Evolutionary conservation across 1,284 basidiomycete species (phyloP).

Genomic region (Cutaneotrichosporon cavernicola): DNA sequence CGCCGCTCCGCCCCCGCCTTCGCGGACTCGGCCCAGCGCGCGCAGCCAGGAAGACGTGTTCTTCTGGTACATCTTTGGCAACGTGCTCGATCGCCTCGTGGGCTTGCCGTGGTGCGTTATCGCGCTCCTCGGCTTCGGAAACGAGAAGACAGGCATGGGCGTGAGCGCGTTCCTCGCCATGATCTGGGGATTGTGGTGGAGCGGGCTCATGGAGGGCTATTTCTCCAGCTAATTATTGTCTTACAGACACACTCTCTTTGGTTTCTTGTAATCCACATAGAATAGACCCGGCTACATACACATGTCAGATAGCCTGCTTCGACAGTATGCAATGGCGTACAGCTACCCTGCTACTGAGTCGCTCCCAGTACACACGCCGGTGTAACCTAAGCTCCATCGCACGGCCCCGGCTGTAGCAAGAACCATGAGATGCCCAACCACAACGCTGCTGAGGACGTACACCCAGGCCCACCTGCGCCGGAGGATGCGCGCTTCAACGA

Average conservation of each 20-base stretch:
- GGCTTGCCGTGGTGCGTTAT: constrained; percentile 47
- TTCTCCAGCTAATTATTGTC: background rate
- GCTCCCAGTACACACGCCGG: constrained; percentile 22
- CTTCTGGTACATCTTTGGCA: constrained; percentile 34
- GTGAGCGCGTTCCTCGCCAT: constrained; percentile 45
- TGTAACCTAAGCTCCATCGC: constrained; percentile 58
- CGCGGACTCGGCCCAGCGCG: constrained; percentile 30
- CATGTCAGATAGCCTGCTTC: background rate
- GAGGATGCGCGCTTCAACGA: constrained; percentile 71
- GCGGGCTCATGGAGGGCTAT: constrained; percentile 26
- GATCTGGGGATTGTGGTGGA: constrained; percentile 49
- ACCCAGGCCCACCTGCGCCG: constrained; percentile 57
- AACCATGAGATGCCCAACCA: constrained; percentile 68
- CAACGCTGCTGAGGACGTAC: constrained; percentile 70
- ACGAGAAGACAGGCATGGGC: constrained; percentile 42
- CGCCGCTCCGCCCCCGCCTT: constrained; percentile 32
- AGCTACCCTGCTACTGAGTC: background rate
- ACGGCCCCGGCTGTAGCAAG: constrained; percentile 74
- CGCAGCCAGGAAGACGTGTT: constrained; percentile 30
- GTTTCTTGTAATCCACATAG: background rate
- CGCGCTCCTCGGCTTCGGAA: constrained; percentile 45
- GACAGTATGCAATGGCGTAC: background rate
- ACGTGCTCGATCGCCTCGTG: constrained; percentile 38
- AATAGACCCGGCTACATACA: background rate
- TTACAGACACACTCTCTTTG: background rate